A percentile compares a stretch with the other conserved stretches of the same genome.
These are phyloP conservation scores for Silene latifolia DNA, from an alignment of 148 eudicot species.

Conservation along the genomic window DNA sequence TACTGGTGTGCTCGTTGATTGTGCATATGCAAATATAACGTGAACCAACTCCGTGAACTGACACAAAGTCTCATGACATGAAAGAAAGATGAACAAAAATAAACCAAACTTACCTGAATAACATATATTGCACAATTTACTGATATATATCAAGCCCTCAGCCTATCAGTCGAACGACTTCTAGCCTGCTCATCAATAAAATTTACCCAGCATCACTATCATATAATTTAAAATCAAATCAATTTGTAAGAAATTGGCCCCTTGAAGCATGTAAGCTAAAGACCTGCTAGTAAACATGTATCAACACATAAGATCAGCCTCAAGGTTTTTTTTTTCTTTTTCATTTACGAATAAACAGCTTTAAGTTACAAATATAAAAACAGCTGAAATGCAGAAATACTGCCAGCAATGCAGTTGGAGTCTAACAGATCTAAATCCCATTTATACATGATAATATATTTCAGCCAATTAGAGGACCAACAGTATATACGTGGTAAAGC, in stretches of 20 bases:
- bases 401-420: neutral
- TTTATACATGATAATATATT: conserved; percentile 79
- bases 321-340: neutral
- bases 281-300: conserved; percentile 5
- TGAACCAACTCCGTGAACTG: neutral
- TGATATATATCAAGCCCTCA: conserved; percentile 51
- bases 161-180: conserved; percentile 75
- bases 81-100: neutral
- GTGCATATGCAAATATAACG: neutral
- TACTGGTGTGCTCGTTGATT: neutral
- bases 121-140: conserved; percentile 61
- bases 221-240: neutral
- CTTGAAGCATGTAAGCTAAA: neutral
- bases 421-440: neutral
- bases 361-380: neutral
- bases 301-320: neutral
- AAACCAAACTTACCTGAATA: conserved; percentile 52
- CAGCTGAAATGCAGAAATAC: neutral
- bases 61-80: neutral
- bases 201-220: neutral
- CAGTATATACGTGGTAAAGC: conserved; percentile 85
- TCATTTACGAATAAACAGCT: no score
- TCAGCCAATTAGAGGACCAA: conserved; percentile 98
- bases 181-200: conserved; percentile 59
- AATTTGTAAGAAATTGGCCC: neutral